These are phyloP conservation scores for Dichotomocladium elegans DNA, from an alignment of 371 early-diverging fungal genomes.

Conservation along the genomic window DNA sequence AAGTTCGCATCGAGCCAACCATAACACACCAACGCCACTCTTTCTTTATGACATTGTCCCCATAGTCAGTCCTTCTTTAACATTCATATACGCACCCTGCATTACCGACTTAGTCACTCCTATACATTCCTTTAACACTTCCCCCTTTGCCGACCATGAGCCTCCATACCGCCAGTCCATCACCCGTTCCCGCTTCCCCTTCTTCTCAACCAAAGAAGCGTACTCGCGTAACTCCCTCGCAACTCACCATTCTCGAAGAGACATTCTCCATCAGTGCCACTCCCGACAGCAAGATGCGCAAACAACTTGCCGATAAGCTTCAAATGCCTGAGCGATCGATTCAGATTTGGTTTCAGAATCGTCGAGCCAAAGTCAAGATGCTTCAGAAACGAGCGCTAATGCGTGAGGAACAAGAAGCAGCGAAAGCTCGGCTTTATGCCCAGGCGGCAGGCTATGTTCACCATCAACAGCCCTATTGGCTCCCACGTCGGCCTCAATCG, in stretches of 20 bases:
- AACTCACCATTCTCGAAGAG: constrained; percentile 70
- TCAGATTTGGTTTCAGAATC: constrained; percentile 99
- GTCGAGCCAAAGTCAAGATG: constrained; percentile 91
- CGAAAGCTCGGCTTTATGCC: constrained; percentile 29
- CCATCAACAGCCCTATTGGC: constrained; percentile 10
- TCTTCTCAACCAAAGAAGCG: constrained; percentile 48
- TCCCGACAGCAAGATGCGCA: constrained; percentile 81
- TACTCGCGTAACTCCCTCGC: constrained; percentile 71
- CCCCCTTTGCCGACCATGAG: constrained; percentile 3
- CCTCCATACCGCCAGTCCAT: constrained; percentile 1
- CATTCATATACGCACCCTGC: neutral
- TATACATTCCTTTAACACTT: constrained; percentile 8
- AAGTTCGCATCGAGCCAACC: too few species aligned
- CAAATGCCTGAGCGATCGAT: constrained; percentile 93
- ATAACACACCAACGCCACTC: too few species aligned
- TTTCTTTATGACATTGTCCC: constrained; percentile 15
- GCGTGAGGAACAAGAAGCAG: constrained; percentile 52
- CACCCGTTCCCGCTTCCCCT: constrained; percentile 1
- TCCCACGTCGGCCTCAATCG: constrained; percentile 5
- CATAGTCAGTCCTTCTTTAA: constrained; percentile 11
- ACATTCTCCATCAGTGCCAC: constrained; percentile 66
- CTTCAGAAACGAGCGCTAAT: constrained; percentile 50
- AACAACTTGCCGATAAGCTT: constrained; percentile 79
- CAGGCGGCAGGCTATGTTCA: constrained; percentile 23
- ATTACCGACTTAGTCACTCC: constrained; percentile 8